These are phyloP conservation scores for Plasmodium gallinaceum DNA, from an alignment of 169 alveolate species.

Conservation along the genomic window DNA sequence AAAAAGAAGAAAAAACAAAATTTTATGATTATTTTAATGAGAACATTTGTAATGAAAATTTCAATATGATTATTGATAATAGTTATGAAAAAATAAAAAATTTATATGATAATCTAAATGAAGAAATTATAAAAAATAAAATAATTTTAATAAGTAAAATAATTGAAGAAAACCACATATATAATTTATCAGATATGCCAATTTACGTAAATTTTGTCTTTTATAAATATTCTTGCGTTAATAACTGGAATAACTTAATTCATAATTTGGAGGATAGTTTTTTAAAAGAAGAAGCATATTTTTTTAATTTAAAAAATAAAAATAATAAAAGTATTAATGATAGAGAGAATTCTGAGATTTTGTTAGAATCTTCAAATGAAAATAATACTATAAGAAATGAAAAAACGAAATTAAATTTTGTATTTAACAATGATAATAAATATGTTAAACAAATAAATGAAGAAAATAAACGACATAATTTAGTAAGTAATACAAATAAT, in stretches of 20 bases:
- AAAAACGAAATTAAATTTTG: background rate
- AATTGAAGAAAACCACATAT: slow-evolving; percentile 44
- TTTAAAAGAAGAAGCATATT: slow-evolving; percentile 12
- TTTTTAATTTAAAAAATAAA: background rate
- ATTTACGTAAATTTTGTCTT: slow-evolving; percentile 34
- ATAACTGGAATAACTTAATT: slow-evolving; percentile 32
- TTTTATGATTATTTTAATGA: background rate
- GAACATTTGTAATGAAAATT: slow-evolving; percentile 1
- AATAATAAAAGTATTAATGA: background rate
- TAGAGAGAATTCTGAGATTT: background rate
- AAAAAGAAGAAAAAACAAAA: slow-evolving; percentile 11
- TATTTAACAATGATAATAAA: background rate
- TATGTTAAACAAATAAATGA: background rate
- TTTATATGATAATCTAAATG: slow-evolving; percentile 31
- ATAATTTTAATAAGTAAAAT: slow-evolving; percentile 30
- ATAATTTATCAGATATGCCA: slow-evolving; percentile 60
- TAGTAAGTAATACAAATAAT: background rate
- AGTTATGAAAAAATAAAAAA: slow-evolving; percentile 30
- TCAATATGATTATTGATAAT: slow-evolving; percentile 7
- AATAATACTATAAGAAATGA: background rate
- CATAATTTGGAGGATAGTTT: slow-evolving; percentile 39
- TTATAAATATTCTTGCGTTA: slow-evolving; percentile 54
- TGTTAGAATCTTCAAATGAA: background rate
- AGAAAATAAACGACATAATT: background rate
- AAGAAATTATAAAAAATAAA: slow-evolving; percentile 60